phyloP scores from a whole-genome alignment of 164 flowering plant genomes.

The Stephania japonica region DNA sequence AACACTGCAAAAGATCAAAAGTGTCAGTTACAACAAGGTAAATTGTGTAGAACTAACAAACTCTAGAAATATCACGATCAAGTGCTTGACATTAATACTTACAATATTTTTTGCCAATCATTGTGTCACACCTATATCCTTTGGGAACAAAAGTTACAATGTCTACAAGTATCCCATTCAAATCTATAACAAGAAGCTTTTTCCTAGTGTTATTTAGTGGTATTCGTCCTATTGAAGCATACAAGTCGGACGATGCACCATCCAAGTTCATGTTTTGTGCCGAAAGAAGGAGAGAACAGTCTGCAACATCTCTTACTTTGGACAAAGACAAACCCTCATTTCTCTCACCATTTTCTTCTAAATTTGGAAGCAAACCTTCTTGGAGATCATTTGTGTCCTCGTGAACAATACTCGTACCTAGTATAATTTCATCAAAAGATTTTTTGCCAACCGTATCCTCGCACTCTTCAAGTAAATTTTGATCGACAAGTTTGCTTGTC shows the following conservation, averaged over 20 bases:
- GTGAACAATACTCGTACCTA: not conserved
- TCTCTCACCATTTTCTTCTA: not conserved
- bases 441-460: not conserved
- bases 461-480: constrained; percentile 2
- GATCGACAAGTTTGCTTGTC: not conserved
- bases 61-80: not conserved
- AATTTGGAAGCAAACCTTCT: not conserved
- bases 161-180: constrained; percentile 86
- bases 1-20: constrained; percentile 46
- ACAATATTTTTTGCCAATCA: constrained; percentile 53
- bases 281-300: not conserved
- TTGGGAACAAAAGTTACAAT: constrained; percentile 44
- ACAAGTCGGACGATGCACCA: constrained; percentile 8
- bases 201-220: constrained; percentile 20
- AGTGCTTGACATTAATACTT: constrained; percentile 17
- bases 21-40: not conserved
- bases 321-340: not conserved
- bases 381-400: too few species aligned
- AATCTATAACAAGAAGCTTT: constrained; percentile 81
- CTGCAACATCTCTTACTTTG: constrained; percentile 9
- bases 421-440: not conserved
- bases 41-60: not conserved
- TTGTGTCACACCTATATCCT: constrained; percentile 35
- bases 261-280: not conserved
- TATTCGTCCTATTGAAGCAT: constrained; percentile 10